Conservation (phyloP, 2,329 filamentous ascomycete genomes). For the Dryadomyces sulphureus region DNA sequence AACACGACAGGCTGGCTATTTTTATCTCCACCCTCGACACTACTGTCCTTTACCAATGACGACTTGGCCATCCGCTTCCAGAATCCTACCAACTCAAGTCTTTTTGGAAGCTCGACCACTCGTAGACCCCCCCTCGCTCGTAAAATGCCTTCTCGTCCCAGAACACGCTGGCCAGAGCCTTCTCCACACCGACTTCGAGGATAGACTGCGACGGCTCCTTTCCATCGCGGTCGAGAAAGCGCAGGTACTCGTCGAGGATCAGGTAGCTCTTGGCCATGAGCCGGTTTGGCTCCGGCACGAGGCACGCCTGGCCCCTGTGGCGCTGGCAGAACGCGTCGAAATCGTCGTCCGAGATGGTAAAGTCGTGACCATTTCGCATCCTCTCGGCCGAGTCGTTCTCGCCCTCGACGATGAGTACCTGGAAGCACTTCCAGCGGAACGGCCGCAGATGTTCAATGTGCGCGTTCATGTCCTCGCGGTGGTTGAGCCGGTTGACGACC, state of each 20-base stretch:
- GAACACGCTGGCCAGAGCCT: not conserved
- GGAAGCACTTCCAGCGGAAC: constrained; percentile 2
- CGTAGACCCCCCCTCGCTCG: not conserved
- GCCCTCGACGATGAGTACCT: not conserved
- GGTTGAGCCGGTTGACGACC: not conserved
- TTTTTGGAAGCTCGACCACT: not conserved
- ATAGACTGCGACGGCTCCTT: not conserved
- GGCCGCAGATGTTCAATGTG: not conserved
- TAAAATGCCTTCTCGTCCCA: not conserved
- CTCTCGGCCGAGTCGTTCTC: not conserved
- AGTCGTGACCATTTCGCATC: not conserved
- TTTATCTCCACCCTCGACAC: no score
- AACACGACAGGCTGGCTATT: no score
- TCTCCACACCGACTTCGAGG: not conserved
- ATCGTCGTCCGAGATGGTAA: not conserved
- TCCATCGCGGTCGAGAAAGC: not conserved
- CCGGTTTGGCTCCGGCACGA: not conserved
- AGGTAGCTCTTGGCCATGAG: constrained; percentile 2
- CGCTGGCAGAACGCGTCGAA: not conserved
- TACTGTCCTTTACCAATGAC: no score
- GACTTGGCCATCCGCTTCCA: no score
- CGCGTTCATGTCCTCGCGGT: not conserved
- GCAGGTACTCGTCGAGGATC: constrained; percentile 1
- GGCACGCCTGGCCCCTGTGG: not conserved
- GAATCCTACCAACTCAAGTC: not conserved